phyloP scores from a whole-genome alignment of 2,329 filamentous ascomycete genomes.

The Fusarium veterinarium region DNA sequence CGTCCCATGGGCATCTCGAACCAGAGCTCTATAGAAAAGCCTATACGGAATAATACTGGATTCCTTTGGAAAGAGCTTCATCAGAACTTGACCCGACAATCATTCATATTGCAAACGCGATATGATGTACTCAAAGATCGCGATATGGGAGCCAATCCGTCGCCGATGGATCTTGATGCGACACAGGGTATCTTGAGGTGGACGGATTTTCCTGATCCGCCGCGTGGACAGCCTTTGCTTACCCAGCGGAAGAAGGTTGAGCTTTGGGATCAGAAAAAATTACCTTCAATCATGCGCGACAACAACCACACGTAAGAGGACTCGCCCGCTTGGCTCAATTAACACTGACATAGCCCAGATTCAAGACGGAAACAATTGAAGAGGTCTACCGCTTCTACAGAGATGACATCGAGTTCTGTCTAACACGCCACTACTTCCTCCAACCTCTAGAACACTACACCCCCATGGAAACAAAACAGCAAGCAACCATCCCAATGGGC shows the following conservation, averaged over 20 bases:
- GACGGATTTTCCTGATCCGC: conserved; percentile 71
- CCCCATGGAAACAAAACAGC: conserved; percentile 46
- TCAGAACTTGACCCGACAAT: conserved; percentile 65
- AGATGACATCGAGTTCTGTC: conserved; percentile 65
- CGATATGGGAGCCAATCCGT: conserved; percentile 56
- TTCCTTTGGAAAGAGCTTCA: conserved; percentile 65
- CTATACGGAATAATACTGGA: conserved; percentile 51
- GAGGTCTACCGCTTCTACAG: conserved; percentile 65
- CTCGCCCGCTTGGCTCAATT: accelerated
- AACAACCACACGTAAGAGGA: conserved; percentile 63
- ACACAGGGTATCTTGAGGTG: conserved; percentile 64
- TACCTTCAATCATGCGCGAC: conserved; percentile 61
- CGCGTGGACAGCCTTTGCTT: conserved; percentile 57
- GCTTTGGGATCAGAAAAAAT: conserved; percentile 62
- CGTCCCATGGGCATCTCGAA: conserved; percentile 60
- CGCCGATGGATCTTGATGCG: conserved; percentile 55
- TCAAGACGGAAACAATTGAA: conserved; percentile 64
- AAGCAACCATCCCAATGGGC: conserved; percentile 26
- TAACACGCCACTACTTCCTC: conserved; percentile 60
- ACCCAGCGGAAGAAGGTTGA: conserved; percentile 68
- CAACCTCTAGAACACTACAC: conserved; percentile 49
- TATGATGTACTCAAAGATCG: conserved; percentile 63
- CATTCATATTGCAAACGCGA: conserved; percentile 66
- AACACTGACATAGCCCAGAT: conserved; percentile 48
- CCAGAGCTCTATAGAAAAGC: conserved; percentile 53